phyloP scores from a whole-genome alignment of 305 asterid species.

The Nicotiana rustica region DNA sequence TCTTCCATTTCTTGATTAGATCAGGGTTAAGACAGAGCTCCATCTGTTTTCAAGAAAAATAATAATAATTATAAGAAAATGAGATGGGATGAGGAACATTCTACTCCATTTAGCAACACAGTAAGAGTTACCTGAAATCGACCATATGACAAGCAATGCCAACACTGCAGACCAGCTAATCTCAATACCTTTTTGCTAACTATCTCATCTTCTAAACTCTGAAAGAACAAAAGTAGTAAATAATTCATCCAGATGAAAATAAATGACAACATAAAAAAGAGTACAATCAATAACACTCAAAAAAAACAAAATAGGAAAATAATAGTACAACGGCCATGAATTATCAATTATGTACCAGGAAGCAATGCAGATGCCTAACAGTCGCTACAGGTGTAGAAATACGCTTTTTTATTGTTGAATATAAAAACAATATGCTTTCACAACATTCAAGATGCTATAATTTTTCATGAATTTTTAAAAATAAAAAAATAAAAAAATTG shows the following conservation, averaged over 20 bases:
- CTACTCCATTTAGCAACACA: slow-evolving; percentile 22
- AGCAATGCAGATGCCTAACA: background rate
- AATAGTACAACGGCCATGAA: background rate
- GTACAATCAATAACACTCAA: slow-evolving; percentile 17
- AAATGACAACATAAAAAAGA: slow-evolving; percentile 22
- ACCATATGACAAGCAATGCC: slow-evolving; percentile 94
- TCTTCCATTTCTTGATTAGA: slow-evolving; percentile 83
- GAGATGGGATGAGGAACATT: slow-evolving; percentile 30
- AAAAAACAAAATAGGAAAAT: slow-evolving; percentile 35
- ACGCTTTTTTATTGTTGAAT: background rate
- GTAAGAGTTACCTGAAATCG: slow-evolving; percentile 80
- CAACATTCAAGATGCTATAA: slow-evolving; percentile 12
- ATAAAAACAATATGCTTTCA: background rate
- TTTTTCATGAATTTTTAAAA: background rate
- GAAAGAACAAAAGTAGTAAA: slow-evolving; percentile 38
- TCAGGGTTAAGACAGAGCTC: slow-evolving; percentile 85
- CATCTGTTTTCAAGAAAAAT: slow-evolving; percentile 56
- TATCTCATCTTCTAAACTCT: slow-evolving; percentile 98
- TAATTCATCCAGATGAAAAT: slow-evolving; percentile 31
- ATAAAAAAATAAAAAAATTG: background rate
- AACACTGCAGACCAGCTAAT: slow-evolving; percentile 89
- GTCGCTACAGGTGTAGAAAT: background rate
- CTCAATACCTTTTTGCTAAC: slow-evolving; percentile 89
- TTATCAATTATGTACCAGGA: background rate
- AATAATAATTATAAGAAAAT: slow-evolving; percentile 17